phyloP scores from a whole-genome alignment of 148 eudicot species.

The Tetragonia tetragonoides region DNA sequence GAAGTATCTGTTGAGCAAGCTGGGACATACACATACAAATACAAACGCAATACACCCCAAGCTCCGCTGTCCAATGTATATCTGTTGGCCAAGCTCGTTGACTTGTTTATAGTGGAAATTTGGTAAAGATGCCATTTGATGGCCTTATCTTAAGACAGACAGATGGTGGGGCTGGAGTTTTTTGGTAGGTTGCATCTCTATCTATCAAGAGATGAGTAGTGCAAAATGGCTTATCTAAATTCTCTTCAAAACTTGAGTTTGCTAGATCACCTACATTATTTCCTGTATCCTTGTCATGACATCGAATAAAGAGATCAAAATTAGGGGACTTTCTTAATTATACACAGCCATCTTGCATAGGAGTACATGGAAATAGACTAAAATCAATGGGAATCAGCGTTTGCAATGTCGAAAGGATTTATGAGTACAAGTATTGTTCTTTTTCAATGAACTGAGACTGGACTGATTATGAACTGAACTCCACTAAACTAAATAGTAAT shows the following conservation, averaged over 20 bases:
- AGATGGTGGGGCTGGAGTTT: constrained; percentile 14
- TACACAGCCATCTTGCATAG: too few relatives aligned
- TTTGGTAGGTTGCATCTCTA: constrained; percentile 5
- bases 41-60: constrained; percentile 1
- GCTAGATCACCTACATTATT: background rate
- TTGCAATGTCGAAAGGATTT: too few relatives aligned
- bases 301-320: too few relatives aligned
- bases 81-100: too few relatives aligned
- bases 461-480: too few relatives aligned
- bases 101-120: background rate
- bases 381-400: too few relatives aligned
- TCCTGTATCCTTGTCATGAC: background rate
- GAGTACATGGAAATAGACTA: too few relatives aligned
- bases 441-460: too few relatives aligned
- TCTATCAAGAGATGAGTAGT: background rate
- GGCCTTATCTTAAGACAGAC: constrained; percentile 19
- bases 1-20: constrained; percentile 1
- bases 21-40: background rate
- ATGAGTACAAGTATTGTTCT: too few relatives aligned
- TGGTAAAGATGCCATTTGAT: background rate
- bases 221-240: constrained; percentile 12
- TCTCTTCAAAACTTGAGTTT: background rate
- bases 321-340: too few relatives aligned
- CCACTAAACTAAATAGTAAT: too few relatives aligned
- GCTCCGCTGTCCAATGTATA: constrained; percentile 18